Conservation (phyloP, 2,329 filamentous ascomycete genomes). For the Microthyrium microscopicum region DNA sequence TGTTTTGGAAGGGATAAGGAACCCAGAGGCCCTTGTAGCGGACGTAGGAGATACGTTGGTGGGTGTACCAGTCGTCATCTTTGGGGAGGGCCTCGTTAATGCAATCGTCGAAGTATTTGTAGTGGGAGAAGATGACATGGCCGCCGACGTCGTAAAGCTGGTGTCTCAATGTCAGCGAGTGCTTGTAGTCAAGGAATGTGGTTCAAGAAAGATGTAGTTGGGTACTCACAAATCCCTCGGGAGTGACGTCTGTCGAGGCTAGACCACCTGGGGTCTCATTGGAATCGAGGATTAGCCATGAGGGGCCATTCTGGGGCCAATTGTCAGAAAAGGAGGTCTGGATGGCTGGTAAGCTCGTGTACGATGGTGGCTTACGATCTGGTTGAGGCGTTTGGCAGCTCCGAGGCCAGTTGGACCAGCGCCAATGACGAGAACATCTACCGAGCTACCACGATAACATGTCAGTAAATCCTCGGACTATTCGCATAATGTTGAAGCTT, state of each 20-base stretch:
- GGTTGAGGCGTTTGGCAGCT: constrained; percentile 93
- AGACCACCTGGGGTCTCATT: constrained; percentile 88
- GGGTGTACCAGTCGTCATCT: constrained; percentile 88
- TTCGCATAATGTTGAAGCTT: too few relatives aligned
- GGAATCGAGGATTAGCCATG: constrained; percentile 90
- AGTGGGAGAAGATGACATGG: constrained; percentile 98
- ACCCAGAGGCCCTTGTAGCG: constrained; percentile 95
- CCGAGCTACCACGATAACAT: constrained; percentile 46
- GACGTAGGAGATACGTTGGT: constrained; percentile 98
- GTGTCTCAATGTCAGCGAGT: constrained; percentile 12
- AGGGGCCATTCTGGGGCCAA: constrained; percentile 57
- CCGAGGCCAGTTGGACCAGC: constrained; percentile 94
- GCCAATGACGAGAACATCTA: constrained; percentile 95
- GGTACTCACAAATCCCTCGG: constrained; percentile 83
- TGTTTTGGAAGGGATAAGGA: constrained; percentile 99
- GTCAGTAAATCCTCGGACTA: too few relatives aligned
- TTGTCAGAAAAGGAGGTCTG: constrained; percentile 8
- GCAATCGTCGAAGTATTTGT: constrained; percentile 99
- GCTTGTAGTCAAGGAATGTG: constrained; percentile 8
- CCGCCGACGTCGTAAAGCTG: constrained; percentile 97
- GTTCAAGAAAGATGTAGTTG: constrained; percentile 8
- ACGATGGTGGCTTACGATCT: constrained; percentile 51
- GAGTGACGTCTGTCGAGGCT: constrained; percentile 84
- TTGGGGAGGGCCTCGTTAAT: constrained; percentile 92
- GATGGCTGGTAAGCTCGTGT: background rate